Evolutionary conservation across 2,329 filamentous ascomycete species (phyloP).

Genomic region (Cordyceps fumosorosea): DNA sequence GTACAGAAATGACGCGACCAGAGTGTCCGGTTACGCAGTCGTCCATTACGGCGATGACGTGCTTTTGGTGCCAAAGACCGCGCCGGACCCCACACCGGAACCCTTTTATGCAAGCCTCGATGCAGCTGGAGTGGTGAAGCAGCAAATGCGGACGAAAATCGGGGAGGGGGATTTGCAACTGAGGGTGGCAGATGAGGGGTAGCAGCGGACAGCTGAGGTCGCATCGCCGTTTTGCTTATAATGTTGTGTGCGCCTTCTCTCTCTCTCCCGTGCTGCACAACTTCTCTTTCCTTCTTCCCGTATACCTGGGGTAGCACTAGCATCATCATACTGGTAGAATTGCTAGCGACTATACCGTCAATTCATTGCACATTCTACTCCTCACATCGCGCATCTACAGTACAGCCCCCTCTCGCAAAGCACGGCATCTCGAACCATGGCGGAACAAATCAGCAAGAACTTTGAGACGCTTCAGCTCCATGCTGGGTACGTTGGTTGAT

Average conservation of each 20-base stretch:
- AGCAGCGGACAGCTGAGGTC: not conserved
- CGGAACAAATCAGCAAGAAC: conserved; percentile 44
- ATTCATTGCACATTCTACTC: not conserved
- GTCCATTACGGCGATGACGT: conserved; percentile 15
- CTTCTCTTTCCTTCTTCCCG: not conserved
- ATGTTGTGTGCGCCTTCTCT: not conserved
- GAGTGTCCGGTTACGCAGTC: not conserved
- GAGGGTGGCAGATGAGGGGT: conserved; percentile 9
- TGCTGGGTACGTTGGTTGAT: conserved; percentile 55
- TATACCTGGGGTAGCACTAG: not conserved
- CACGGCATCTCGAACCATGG: not conserved
- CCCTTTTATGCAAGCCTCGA: not conserved
- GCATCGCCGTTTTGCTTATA: conserved; percentile 1
- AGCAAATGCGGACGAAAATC: not conserved
- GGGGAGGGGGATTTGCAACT: conserved; percentile 6
- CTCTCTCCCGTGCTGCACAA: not conserved
- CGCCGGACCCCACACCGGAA: not conserved
- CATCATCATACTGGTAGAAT: not conserved
- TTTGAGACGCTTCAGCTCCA: conserved; percentile 86
- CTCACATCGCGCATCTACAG: not conserved
- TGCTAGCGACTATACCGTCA: not conserved
- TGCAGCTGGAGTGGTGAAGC: not conserved
- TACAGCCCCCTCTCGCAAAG: not conserved
- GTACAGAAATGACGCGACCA: not conserved
- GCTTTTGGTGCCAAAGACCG: not conserved